Conservation (phyloP, 345 rosid genomes). For the Rhizophora apiculata region DNA sequence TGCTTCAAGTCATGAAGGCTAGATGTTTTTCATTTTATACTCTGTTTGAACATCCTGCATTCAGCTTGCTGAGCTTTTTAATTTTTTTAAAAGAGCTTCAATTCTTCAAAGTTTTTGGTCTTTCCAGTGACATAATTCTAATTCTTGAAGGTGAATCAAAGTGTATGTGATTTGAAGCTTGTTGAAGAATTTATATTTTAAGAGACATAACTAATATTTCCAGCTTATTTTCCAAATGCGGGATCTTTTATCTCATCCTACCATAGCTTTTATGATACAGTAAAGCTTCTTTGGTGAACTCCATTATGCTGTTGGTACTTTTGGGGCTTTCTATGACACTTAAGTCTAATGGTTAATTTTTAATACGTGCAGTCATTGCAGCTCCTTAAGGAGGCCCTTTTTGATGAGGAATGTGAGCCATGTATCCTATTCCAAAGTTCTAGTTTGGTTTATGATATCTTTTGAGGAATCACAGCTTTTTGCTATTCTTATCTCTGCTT, state of each 20-base stretch:
- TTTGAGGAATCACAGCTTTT: not conserved
- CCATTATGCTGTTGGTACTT: not conserved
- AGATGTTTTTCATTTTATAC: not conserved
- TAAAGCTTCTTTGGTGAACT: not conserved
- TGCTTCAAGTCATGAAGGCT: not conserved
- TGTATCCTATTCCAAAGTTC: slow-evolving; percentile 50
- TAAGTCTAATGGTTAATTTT: slow-evolving; percentile 13
- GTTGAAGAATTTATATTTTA: not conserved
- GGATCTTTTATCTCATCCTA: not conserved
- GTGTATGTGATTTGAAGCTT: not conserved
- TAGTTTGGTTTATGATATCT: slow-evolving; percentile 6
- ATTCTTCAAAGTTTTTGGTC: not conserved
- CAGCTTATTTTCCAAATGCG: not conserved
- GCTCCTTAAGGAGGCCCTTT: slow-evolving; percentile 71
- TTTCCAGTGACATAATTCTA: not conserved
- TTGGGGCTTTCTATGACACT: not conserved
- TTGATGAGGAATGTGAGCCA: slow-evolving; percentile 76
- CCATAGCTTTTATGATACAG: not conserved
- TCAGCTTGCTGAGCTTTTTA: not conserved
- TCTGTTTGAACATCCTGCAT: not conserved
- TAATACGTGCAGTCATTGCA: slow-evolving; percentile 63
- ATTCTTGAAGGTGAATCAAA: not conserved
- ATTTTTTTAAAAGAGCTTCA: too few species aligned
- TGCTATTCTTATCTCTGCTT: not conserved
- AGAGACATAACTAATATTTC: not conserved